These are phyloP conservation scores for Chamaenerion angustifolium DNA, from an alignment of 345 rosid species.

Conservation along the genomic window DNA sequence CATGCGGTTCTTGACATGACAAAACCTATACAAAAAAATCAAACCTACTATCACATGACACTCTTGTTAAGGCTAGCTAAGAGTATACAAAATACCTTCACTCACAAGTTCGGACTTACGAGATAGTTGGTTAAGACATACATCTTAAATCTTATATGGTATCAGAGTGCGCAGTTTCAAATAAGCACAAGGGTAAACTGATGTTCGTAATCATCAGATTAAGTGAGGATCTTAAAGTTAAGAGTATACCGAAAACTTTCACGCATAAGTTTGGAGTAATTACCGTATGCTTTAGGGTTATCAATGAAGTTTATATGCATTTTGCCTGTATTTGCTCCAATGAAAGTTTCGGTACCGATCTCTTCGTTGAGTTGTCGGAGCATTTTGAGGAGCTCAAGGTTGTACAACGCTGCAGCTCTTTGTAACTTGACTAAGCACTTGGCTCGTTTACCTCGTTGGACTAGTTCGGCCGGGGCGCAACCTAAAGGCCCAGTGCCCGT, in stretches of 20 bases:
- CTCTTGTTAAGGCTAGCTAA: too few species aligned
- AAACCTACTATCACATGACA: too few species aligned
- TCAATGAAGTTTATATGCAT: conserved; percentile 38
- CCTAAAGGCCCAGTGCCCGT: conserved; percentile 83
- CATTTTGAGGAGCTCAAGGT: conserved; percentile 51
- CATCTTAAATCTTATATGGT: too few species aligned
- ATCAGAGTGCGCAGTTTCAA: too few species aligned
- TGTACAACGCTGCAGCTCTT: conserved; percentile 44
- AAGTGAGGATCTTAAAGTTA: too few species aligned
- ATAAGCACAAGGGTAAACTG: too few species aligned
- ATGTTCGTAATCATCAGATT: too few species aligned
- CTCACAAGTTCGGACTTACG: too few species aligned
- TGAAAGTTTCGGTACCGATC: conserved; percentile 33
- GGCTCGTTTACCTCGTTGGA: conserved; percentile 38
- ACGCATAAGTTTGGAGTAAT: too few species aligned
- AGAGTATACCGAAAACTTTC: too few species aligned
- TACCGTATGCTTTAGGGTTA: conserved; percentile 52
- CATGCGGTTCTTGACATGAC: conserved; percentile 64
- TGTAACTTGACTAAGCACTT: conserved; percentile 41
- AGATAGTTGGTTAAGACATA: too few species aligned
- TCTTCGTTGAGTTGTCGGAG: conserved; percentile 28
- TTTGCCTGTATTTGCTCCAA: conserved; percentile 33
- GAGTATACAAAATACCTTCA: too few species aligned
- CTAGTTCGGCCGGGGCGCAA: conserved; percentile 67
- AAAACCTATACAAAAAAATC: conserved; percentile 31